Percentiles rank a stretch among this genome's conserved stretches.
Evolutionary conservation across 1,139 yeast species (phyloP).

Genomic region (Hyphopichia khmerensis): DNA sequence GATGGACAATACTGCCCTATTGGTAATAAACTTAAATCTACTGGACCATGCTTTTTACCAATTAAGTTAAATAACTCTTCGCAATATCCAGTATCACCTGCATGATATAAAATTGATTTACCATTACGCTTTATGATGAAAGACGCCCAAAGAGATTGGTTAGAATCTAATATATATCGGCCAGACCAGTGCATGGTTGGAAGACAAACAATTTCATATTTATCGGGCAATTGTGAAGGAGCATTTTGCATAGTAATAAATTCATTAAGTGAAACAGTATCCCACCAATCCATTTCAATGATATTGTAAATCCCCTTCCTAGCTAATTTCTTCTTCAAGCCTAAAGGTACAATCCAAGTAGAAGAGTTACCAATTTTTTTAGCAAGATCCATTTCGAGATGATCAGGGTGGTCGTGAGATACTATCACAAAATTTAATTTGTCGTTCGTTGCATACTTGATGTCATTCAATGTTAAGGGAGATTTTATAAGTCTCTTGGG

Average conservation of each 20-base stretch:
- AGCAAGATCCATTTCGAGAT: constrained; percentile 66
- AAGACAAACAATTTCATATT: constrained; percentile 79
- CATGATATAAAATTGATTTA: constrained; percentile 77
- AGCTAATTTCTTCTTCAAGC: constrained; percentile 61
- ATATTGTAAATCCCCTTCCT: constrained; percentile 55
- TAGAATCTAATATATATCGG: constrained; percentile 71
- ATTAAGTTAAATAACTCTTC: constrained; percentile 66
- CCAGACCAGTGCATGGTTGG: constrained; percentile 99
- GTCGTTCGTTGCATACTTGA: constrained; percentile 50
- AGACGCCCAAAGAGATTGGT: constrained; percentile 85
- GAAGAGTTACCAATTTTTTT: constrained; percentile 57
- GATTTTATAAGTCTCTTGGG: constrained; percentile 77
- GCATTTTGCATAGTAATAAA: constrained; percentile 16
- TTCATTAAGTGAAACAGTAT: constrained; percentile 46
- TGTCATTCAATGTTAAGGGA: constrained; percentile 62
- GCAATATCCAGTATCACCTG: constrained; percentile 93
- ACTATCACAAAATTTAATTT: constrained; percentile 71
- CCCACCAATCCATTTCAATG: constrained; percentile 94
- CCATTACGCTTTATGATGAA: constrained; percentile 66
- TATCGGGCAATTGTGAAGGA: constrained; percentile 32
- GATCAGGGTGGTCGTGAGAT: constrained; percentile 96
- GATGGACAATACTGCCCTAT: constrained; percentile 95
- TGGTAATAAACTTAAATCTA: constrained; percentile 73
- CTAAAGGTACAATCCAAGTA: constrained; percentile 86
- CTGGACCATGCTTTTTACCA: constrained; percentile 61